These are phyloP conservation scores for Vigna reflexopilosa DNA, from an alignment of 306 rosid genomes.

Conservation along the genomic window DNA sequence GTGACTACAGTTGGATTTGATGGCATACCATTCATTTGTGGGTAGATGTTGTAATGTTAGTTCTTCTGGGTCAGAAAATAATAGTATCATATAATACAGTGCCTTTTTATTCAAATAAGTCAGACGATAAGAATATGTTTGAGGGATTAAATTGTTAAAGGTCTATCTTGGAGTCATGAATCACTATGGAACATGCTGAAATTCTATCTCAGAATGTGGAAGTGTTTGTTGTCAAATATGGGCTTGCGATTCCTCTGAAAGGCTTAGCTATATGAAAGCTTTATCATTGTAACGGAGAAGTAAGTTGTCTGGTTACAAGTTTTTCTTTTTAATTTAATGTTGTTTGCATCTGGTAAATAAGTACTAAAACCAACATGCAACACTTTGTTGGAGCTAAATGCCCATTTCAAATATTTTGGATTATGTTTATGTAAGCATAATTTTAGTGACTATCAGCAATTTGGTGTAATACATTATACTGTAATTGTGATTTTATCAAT, in stretches of 20 bases:
- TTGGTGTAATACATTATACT: neutral
- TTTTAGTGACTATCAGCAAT: neutral
- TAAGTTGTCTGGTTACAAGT: slow-evolving; percentile 58
- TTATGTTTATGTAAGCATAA: slow-evolving; percentile 19
- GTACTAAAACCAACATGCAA: slow-evolving; percentile 30
- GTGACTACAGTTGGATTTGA: slow-evolving; percentile 31
- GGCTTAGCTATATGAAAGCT: slow-evolving; percentile 59
- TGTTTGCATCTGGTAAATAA: slow-evolving; percentile 19
- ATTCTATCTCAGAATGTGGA: slow-evolving; percentile 53
- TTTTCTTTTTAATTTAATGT: slow-evolving; percentile 20
- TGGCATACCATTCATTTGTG: slow-evolving; percentile 36
- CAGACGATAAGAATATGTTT: slow-evolving; percentile 42
- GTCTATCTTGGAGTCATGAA: slow-evolving; percentile 46
- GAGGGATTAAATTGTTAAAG: slow-evolving; percentile 42
- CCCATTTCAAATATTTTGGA: neutral
- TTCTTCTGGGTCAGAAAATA: slow-evolving; percentile 44
- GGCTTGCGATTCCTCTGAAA: slow-evolving; percentile 55
- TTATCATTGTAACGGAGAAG: slow-evolving; percentile 55
- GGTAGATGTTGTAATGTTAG: slow-evolving; percentile 31
- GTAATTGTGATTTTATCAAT: neutral
- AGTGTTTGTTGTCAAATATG: slow-evolving; percentile 57
- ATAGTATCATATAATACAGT: slow-evolving; percentile 28
- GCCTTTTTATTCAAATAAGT: slow-evolving; percentile 41
- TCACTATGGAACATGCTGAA: slow-evolving; percentile 43
- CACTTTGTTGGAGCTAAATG: slow-evolving; percentile 5